Base-by-base conservation (phyloP, 208 protist genomes). In the Trypanosoma congolense region DNA sequence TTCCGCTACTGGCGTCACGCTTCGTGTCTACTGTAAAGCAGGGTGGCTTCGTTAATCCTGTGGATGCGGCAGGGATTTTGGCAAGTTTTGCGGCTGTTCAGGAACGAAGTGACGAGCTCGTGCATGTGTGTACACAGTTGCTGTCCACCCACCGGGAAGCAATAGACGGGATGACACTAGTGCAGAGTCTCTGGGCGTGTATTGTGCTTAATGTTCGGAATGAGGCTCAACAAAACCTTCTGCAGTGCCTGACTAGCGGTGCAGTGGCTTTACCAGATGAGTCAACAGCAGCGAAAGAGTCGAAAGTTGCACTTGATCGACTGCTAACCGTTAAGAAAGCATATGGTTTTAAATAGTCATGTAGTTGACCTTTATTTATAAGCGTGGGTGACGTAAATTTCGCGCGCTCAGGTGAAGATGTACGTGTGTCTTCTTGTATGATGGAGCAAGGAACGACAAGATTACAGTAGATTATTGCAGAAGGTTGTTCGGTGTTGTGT, bases 51-150 rank as follows among this genome's bases (percentile, higher is more conserved):
- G 61, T 95, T 21, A 73, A 70, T 52, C 58, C 71, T 19, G 52
- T 47, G 12, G 88, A 95, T 36, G 82, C 83, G 25, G 84, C 83
- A 25, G 64, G 66, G 16, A 66, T 86, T 21, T 73, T 95, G 3
- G 77, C 84, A 21, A 89, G 82, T 73, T 95, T 95, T 47, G 88
- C 88, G 18, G 82, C 84, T 21, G 83, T 95, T 25, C 88, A 90
- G 67, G 83, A 95, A 63, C 71, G 69, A 46, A 80, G 85, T 43
- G 88, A 95, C 51, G 84, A 92, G 65, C 78, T 95, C 31, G 76
- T 87, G 18, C 80, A 87, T 46, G 54, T 77, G 1, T 89, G 81
- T 59, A 81, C 68, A 14, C 72, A 85, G 54, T 22, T 92, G 19
- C 73, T 92, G 24, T 65, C 73, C 0, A 68, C 70, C 4, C 67